A percentile compares a stretch with the other conserved stretches of the same genome.
Evolutionary conservation across 2,329 filamentous ascomycete genomes (phyloP).

Genomic region (Sordariomycetes sp.): DNA sequence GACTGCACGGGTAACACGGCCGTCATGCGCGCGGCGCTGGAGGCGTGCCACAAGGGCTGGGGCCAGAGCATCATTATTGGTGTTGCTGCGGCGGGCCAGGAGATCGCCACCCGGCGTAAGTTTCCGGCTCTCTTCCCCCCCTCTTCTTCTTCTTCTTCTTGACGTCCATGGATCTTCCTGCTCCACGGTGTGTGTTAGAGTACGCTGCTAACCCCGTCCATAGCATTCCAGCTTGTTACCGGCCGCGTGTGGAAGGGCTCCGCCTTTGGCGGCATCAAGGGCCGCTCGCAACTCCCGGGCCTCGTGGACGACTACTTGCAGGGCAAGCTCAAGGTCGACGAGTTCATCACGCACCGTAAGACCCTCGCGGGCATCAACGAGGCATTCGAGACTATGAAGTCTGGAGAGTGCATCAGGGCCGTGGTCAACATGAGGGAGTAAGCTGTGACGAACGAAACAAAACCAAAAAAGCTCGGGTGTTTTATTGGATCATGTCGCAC

Average conservation of each 20-base stretch:
- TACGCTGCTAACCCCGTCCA: slow-evolving; percentile 10
- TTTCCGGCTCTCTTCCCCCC: slow-evolving; percentile 15
- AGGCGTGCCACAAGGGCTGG: slow-evolving; percentile 99
- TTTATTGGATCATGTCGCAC: background rate
- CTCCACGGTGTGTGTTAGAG: background rate
- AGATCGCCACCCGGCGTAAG: slow-evolving; percentile 88
- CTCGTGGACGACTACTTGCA: slow-evolving; percentile 84
- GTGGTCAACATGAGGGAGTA: slow-evolving; percentile 59
- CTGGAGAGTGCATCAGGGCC: slow-evolving; percentile 91
- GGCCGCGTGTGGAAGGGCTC: slow-evolving; percentile 97
- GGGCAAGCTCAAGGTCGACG: slow-evolving; percentile 91
- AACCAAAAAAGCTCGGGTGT: background rate
- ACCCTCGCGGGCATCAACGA: slow-evolving; percentile 73
- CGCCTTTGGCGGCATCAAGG: slow-evolving; percentile 97
- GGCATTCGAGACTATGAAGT: slow-evolving; percentile 90
- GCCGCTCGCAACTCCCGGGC: slow-evolving; percentile 78
- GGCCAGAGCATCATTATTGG: slow-evolving; percentile 96
- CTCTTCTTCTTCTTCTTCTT: slow-evolving; percentile 3
- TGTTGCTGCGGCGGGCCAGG: slow-evolving; percentile 90
- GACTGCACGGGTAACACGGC: slow-evolving; percentile 96
- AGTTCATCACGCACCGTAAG: slow-evolving; percentile 97
- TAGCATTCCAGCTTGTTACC: slow-evolving; percentile 96
- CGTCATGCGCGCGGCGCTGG: slow-evolving; percentile 90
- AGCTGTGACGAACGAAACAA: background rate
- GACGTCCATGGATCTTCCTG: background rate